These are phyloP conservation scores for Delitschia confertaspora DNA, from an alignment of 495 filamentous ascomycete species.

Conservation along the genomic window DNA sequence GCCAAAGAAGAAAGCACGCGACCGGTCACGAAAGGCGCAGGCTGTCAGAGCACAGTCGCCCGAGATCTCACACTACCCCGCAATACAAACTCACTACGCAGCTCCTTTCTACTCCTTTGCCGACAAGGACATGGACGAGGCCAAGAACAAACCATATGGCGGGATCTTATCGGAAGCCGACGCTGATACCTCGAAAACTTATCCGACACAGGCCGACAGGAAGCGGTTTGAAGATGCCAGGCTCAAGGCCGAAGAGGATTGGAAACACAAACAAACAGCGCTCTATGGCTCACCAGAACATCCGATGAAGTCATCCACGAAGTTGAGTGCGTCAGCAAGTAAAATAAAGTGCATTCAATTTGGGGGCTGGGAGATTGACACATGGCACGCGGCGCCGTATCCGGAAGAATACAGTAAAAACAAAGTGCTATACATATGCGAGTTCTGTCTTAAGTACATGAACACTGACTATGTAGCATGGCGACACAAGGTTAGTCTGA, in stretches of 20 bases:
- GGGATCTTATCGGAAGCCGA: constrained; percentile 84
- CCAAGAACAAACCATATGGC: constrained; percentile 89
- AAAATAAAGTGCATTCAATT: constrained; percentile 99
- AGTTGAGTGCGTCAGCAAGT: constrained; percentile 68
- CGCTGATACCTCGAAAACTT: constrained; percentile 80
- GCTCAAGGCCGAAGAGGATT: constrained; percentile 82
- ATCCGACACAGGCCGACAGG: constrained; percentile 70
- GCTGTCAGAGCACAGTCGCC: constrained; percentile 19
- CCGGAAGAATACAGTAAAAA: constrained; percentile 97
- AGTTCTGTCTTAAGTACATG: constrained; percentile 99
- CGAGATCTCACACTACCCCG: constrained; percentile 38
- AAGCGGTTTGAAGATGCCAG: constrained; percentile 80
- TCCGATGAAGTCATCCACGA: constrained; percentile 51
- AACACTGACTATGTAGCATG: constrained; percentile 96
- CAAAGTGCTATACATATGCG: constrained; percentile 90
- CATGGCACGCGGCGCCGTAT: constrained; percentile 98
- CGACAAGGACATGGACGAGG: constrained; percentile 79
- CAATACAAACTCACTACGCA: constrained; percentile 48
- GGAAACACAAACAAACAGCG: constrained; percentile 55
- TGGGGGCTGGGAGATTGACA: constrained; percentile 94
- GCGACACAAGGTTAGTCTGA: constrained; percentile 69
- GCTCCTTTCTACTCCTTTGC: constrained; percentile 74
- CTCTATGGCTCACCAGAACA: constrained; percentile 38
- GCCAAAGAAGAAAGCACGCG: constrained; percentile 38
- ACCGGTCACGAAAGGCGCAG: constrained; percentile 27